Percentiles rank a stretch among this genome's conserved stretches.
phyloP scores from a whole-genome alignment of 139 green algal species.

The Chlorella sorokiniana region DNA sequence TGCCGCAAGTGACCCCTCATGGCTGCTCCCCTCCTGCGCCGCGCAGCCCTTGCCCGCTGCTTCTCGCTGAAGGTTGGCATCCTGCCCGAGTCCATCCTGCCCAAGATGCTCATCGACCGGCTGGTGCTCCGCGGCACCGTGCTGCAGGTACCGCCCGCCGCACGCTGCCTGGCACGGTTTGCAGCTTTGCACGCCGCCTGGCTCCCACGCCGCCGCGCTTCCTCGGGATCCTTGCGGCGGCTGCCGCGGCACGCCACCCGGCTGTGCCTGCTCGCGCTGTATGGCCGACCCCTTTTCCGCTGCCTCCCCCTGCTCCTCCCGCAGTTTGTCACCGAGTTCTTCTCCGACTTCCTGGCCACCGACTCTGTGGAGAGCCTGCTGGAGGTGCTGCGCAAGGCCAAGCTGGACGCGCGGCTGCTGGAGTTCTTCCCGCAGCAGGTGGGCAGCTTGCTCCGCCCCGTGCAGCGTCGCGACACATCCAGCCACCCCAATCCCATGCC shows the following conservation, averaged over 20 bases:
- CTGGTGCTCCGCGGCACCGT: constrained; percentile 89
- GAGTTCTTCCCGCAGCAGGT: constrained; percentile 86
- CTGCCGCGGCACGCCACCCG: no score
- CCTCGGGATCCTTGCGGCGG: no score
- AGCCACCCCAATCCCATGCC: no score
- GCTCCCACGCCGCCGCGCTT: no score
- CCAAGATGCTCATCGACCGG: constrained; percentile 81
- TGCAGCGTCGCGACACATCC: no score
- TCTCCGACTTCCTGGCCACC: constrained; percentile 77
- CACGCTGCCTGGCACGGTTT: no score
- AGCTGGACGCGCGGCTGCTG: constrained; percentile 82
- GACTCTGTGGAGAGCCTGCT: constrained; percentile 70
- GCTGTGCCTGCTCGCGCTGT: not conserved
- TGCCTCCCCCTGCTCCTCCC: not conserved
- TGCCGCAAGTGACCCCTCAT: no score
- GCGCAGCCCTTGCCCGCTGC: constrained; percentile 69
- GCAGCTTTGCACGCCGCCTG: no score
- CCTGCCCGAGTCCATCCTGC: constrained; percentile 82
- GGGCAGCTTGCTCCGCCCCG: no score
- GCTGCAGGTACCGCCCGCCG: constrained; percentile 48
- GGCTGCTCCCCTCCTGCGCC: not conserved
- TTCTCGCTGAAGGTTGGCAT: constrained; percentile 79
- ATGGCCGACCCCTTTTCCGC: not conserved
- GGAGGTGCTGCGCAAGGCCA: constrained; percentile 80
- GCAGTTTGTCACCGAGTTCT: constrained; percentile 89